These are phyloP conservation scores for Candida ponderosae DNA, from an alignment of 805 yeast species.

Conservation along the genomic window DNA sequence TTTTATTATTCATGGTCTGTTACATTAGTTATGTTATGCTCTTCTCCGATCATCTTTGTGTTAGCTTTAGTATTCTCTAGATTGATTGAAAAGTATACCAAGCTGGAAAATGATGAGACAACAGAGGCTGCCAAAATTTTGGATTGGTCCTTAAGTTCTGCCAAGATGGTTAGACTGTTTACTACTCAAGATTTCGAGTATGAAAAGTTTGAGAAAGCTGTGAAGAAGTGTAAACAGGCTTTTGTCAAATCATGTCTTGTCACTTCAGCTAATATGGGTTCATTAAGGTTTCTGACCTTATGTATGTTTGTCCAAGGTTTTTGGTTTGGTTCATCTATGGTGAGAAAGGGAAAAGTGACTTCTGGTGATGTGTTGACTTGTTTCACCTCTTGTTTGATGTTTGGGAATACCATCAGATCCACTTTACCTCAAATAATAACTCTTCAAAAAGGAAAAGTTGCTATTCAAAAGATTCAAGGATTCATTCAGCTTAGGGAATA, in stretches of 20 bases:
- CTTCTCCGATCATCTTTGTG: slow-evolving; percentile 58
- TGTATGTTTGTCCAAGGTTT: slow-evolving; percentile 86
- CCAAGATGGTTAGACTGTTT: slow-evolving; percentile 52
- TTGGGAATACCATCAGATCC: slow-evolving; percentile 54
- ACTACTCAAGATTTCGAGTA: slow-evolving; percentile 50
- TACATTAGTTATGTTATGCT: slow-evolving; percentile 67
- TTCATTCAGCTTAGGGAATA: slow-evolving; percentile 22
- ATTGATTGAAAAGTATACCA: slow-evolving; percentile 40
- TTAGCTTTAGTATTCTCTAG: slow-evolving; percentile 43
- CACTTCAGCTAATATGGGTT: slow-evolving; percentile 47
- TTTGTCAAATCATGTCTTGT: slow-evolving; percentile 39
- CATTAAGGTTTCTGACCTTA: slow-evolving; percentile 49
- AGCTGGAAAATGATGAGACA: slow-evolving; percentile 48
- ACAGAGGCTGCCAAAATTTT: slow-evolving; percentile 50
- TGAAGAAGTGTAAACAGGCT: slow-evolving; percentile 24
- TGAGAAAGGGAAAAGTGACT: slow-evolving; percentile 37
- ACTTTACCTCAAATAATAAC: slow-evolving; percentile 50
- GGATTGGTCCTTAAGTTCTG: slow-evolving; percentile 63
- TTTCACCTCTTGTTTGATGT: slow-evolving; percentile 69
- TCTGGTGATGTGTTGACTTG: slow-evolving; percentile 72
- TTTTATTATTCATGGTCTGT: slow-evolving; percentile 80
- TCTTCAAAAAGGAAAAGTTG: slow-evolving; percentile 67
- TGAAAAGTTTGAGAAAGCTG: slow-evolving; percentile 27
- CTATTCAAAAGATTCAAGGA: slow-evolving; percentile 41
- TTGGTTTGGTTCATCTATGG: slow-evolving; percentile 79